Base-by-base conservation (phyloP, 2,329 filamentous ascomycete species). In the Furcasterigmium furcatum region DNA sequence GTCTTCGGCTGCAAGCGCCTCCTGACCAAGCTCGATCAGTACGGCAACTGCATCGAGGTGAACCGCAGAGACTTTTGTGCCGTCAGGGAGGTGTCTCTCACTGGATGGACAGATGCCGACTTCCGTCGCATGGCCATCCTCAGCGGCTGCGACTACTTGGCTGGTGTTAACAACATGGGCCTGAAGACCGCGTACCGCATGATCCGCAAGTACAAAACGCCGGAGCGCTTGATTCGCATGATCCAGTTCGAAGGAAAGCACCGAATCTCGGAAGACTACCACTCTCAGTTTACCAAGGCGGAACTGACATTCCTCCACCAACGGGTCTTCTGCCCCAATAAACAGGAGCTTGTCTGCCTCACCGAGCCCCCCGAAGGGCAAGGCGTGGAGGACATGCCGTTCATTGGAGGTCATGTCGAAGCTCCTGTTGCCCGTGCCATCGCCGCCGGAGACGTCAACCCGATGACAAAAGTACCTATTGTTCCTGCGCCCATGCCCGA, bases 91-190 rank as follows among this genome's bases (percentile, higher is more conserved):
- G 79, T 97, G 41, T 95, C 87, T 44, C 70, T 99, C 34, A 86
- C 90, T 4, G 92, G 91, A 8, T 99, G 92, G 92, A 87, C 88
- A 2, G 92, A 97, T 63, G 75, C 77, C 9, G 89, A 96, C 55
- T 99, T 99, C 58, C 82, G 94, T 48, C 84, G 84, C 44, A 99
- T 99, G 94, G 90, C 91, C 34, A 99, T 99, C 54, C 70, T 99
- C 48, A 96, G 91, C 61, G 94, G 94, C 8, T 99, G 94, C 62
- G 94, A 99, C 62, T 99, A 99, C 63, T 77, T 97, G n/a, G 74
- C 85, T 3, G 87, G 87, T 47, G 88, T 99, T 50, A 85, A 82
- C 46, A 87, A 87, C 42, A 82, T 99, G 66, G 94, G 94, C 0
- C 66, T 99, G 46, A 97, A 96, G 73, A 97, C 91, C 6, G 92